phyloP scores from a whole-genome alignment of 768 basidiomycete species.

The Epithele typhae region DNA sequence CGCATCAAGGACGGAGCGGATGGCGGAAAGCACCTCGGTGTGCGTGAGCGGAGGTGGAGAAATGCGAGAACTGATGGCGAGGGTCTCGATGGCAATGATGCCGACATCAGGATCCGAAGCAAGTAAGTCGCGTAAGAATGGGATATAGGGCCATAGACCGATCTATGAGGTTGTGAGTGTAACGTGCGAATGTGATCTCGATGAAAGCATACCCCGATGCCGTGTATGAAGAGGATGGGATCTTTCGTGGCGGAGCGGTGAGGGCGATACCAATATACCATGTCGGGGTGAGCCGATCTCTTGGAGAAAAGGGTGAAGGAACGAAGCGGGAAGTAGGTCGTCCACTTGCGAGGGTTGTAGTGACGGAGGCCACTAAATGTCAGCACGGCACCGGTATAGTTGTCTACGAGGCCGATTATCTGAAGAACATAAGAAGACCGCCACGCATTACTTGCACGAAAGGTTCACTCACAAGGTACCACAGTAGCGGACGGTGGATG shows the following conservation, averaged over 20 bases:
- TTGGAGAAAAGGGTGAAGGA: conserved; percentile 42
- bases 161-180: conserved; percentile 39
- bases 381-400: conserved; percentile 36
- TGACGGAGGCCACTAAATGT: conserved; percentile 48
- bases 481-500: conserved; percentile 56
- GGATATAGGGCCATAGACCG: conserved; percentile 53
- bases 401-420: conserved; percentile 53
- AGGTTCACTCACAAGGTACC: conserved; percentile 50
- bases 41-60: conserved; percentile 45
- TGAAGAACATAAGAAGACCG: conserved; percentile 18
- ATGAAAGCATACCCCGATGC: conserved; percentile 53
- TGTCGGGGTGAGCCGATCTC: conserved; percentile 27
- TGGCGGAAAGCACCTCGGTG: conserved; percentile 35
- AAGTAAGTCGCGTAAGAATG: conserved; percentile 46
- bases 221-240: conserved; percentile 64
- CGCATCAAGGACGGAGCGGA: conserved; percentile 41
- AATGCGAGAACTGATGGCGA: conserved; percentile 59
- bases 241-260: conserved; percentile 43
- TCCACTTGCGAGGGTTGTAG: conserved; percentile 34
- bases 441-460: neutral
- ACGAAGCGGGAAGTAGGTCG: conserved; percentile 51
- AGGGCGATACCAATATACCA: conserved; percentile 47
- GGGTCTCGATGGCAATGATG: conserved; percentile 55
- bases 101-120: conserved; percentile 45
- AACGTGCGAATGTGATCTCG: neutral